Conservation (phyloP, 176 grass and related monocot species). For the Eleusine indica region DNA sequence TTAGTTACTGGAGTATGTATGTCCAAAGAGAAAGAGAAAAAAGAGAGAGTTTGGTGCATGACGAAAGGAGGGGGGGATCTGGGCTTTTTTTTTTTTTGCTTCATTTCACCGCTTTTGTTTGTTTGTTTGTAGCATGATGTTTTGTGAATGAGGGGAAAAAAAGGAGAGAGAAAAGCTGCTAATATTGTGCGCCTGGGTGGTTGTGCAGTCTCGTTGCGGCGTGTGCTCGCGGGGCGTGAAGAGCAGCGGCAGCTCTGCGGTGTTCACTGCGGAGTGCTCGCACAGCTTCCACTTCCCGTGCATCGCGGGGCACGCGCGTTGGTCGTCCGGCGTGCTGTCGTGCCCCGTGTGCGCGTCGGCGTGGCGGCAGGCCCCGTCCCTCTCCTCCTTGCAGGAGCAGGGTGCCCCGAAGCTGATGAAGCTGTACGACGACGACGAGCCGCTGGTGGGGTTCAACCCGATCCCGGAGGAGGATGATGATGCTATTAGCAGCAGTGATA, state of each 20-base stretch:
- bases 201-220: slow-evolving; percentile 71
- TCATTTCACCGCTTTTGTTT: slow-evolving; percentile 7
- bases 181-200: not conserved
- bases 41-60: no score
- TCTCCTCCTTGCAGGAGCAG: slow-evolving; percentile 38
- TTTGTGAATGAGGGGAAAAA: no score
- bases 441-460: slow-evolving; percentile 77
- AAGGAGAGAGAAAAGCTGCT: no score
- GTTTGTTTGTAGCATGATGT: not conserved
- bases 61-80: no score
- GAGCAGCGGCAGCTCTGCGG: slow-evolving; percentile 63
- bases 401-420: slow-evolving; percentile 29
- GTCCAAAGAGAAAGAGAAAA: no score
- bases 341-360: slow-evolving; percentile 80
- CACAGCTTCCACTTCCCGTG: slow-evolving; percentile 94
- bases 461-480: slow-evolving; percentile 86
- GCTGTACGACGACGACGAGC: slow-evolving; percentile 92
- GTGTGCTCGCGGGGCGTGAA: slow-evolving; percentile 72
- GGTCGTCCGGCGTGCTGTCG: slow-evolving; percentile 41
- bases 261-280: slow-evolving; percentile 96
- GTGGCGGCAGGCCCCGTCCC: slow-evolving; percentile 74
- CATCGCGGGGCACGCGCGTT: slow-evolving; percentile 65
- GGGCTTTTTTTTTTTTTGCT: not conserved
- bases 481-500: slow-evolving; percentile 1
- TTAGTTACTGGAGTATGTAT: no score